These are phyloP conservation scores for Melampsora allii-populina DNA, from an alignment of 1,284 basidiomycete genomes.

Conservation along the genomic window DNA sequence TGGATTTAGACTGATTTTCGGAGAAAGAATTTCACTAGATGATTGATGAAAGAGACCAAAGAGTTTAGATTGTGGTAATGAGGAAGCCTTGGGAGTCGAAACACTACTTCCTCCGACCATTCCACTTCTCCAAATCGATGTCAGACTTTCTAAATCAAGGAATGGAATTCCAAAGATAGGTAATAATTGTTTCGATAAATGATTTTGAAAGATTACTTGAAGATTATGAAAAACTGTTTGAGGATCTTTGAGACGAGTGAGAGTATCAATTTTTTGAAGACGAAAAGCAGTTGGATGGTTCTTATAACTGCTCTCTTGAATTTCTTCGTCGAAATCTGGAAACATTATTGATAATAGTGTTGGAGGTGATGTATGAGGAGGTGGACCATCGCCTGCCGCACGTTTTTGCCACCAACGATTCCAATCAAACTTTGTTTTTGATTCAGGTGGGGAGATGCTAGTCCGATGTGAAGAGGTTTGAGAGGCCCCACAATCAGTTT, in stretches of 20 bases:
- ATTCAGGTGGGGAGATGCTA: neutral
- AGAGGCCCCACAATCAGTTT: constrained; percentile 45
- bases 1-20: neutral
- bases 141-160: constrained; percentile 49
- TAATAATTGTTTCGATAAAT: constrained; percentile 45
- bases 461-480: neutral
- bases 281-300: constrained; percentile 36
- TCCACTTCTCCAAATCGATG: constrained; percentile 48
- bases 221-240: constrained; percentile 48
- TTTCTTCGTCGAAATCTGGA: neutral
- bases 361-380: constrained; percentile 44
- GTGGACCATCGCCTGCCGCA: constrained; percentile 46
- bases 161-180: constrained; percentile 48
- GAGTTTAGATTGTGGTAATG: neutral
- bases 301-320: neutral
- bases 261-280: neutral
- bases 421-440: constrained; percentile 14
- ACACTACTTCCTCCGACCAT: constrained; percentile 46
- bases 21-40: neutral
- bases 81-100: neutral
- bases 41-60: constrained; percentile 15
- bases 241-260: constrained; percentile 10
- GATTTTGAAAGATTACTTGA: constrained; percentile 49
- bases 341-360: constrained; percentile 34
- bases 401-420: constrained; percentile 43